Evolutionary conservation across 1,284 basidiomycete genomes (phyloP), one percentile per base, ranked within the genome.

Genomic region (Puccinia horiana): DNA sequence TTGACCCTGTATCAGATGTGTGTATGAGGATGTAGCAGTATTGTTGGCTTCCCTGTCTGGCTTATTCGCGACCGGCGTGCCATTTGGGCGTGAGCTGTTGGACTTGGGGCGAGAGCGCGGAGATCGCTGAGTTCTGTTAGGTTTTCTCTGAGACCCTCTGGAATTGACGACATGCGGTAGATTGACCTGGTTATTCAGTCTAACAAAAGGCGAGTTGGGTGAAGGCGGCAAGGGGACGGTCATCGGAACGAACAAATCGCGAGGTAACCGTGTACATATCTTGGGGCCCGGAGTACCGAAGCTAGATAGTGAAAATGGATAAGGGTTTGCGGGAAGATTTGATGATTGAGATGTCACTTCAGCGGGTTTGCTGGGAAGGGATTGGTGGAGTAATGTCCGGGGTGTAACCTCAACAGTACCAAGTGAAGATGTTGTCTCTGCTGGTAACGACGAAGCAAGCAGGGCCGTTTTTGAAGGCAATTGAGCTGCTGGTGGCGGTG

Each of bases 191-290:
- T n/a, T 32, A 75, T 37, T 63, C 26, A 67, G 49, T 58, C 26
- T 8, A 23, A 70, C 12, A 56, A 29, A 70, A 54, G 76, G 76
- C 65, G 76, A 70, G 47, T 67, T 69, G n/a, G 76, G 76, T 44
- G 76, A 79, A 54, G 76, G 76, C 14, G 76, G 76, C 32, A 79
- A 70, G n/a, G 76, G 76, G 18, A 79, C 49, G 32, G 47, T 79
- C 76, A 79, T 79, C 23, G 76, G 76, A 54, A 79, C 65, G 70
- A 79, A 70, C 65, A 79, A 56, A 70, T 79, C 76, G 58, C 70
- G 52, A 37, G 76, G 76, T 52, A 79, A 40, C 32, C 65, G 44
- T 63, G 29, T 52, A 29, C 76, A 79, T 37, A 79, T 79, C 67
- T 70, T 70, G 63, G 65, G 63, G 29, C 76, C 63, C 35, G 76